Percentiles rank a stretch among this genome's conserved stretches.
Conservation (phyloP, 768 basidiomycete genomes). For the Boletellus ananas region DNA sequence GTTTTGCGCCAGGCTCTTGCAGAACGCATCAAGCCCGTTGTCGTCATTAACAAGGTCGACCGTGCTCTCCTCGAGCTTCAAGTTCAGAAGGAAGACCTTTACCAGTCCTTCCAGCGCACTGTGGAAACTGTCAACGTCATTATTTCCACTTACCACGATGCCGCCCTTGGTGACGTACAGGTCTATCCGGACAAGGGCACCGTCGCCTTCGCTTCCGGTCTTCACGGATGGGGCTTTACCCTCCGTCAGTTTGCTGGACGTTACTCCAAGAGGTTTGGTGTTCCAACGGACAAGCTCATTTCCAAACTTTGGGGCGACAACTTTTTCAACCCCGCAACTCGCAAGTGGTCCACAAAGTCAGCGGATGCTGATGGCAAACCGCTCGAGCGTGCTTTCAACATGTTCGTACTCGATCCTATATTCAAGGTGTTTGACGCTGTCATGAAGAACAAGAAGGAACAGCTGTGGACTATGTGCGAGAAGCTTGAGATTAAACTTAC, state of each 20-base stretch:
- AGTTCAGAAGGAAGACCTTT: conserved; percentile 93
- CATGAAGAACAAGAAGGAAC: conserved; percentile 99
- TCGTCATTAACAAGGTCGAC: conserved; percentile 99
- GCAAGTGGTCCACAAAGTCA: conserved; percentile 89
- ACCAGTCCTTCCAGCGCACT: conserved; percentile 96
- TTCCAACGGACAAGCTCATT: conserved; percentile 99
- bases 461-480: conserved; percentile 77
- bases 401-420: conserved; percentile 98
- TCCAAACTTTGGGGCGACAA: conserved; percentile 98
- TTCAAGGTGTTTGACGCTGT: conserved; percentile 97
- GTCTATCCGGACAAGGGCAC: conserved; percentile 98
- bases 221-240: conserved; percentile 99
- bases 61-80: conserved; percentile 98
- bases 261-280: conserved; percentile 98
- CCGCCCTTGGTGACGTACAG: conserved; percentile 93
- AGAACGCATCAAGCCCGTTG: conserved; percentile 99
- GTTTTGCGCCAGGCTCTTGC: conserved; percentile 95
- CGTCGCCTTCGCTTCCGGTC: conserved; percentile 97
- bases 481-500: conserved; percentile 94
- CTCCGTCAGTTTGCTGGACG: conserved; percentile 94
- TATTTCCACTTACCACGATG: conserved; percentile 95
- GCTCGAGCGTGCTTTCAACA: conserved; percentile 98
- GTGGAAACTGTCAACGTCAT: conserved; percentile 98
- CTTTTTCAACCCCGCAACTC: conserved; percentile 95
- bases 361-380: conserved; percentile 76